Conservation (phyloP, 441 rosid genomes). For the Gossypium schwendimanii region DNA sequence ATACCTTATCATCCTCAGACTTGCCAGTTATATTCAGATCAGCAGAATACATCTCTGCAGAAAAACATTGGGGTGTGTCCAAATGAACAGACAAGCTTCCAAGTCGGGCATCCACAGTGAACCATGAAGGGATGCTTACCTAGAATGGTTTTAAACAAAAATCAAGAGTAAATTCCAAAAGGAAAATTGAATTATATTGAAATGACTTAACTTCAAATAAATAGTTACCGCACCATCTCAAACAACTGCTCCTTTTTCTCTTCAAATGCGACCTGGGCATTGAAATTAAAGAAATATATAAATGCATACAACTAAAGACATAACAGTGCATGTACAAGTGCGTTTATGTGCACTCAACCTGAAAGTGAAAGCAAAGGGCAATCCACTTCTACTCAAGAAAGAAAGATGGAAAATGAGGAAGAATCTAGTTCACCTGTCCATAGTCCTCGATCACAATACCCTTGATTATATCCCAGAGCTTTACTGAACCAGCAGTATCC, state of each 20-base stretch:
- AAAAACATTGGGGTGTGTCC: constrained; percentile 98
- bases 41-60: constrained; percentile 98
- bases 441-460: constrained; percentile 85
- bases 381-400: not conserved
- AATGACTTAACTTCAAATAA: not conserved
- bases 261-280: constrained; percentile 70
- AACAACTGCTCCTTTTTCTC: constrained; percentile 83
- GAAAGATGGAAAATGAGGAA: not conserved
- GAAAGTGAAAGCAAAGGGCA: not conserved
- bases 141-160: constrained; percentile 21
- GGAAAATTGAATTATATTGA: not conserved
- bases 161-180: constrained; percentile 14
- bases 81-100: constrained; percentile 94
- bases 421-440: constrained; percentile 56
- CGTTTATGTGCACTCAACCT: not conserved
- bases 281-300: constrained; percentile 12
- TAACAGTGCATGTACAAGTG: not conserved
- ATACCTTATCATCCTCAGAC: constrained; percentile 97
- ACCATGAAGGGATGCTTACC: constrained; percentile 99
- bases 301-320: not conserved
- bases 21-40: constrained; percentile 87
- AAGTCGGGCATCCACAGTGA: constrained; percentile 89
- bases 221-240: constrained; percentile 65
- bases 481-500: constrained; percentile 90
- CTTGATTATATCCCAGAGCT: constrained; percentile 90